Conservation (phyloP, 2,329 filamentous ascomycete genomes). For the Cercospora zeina region DNA sequence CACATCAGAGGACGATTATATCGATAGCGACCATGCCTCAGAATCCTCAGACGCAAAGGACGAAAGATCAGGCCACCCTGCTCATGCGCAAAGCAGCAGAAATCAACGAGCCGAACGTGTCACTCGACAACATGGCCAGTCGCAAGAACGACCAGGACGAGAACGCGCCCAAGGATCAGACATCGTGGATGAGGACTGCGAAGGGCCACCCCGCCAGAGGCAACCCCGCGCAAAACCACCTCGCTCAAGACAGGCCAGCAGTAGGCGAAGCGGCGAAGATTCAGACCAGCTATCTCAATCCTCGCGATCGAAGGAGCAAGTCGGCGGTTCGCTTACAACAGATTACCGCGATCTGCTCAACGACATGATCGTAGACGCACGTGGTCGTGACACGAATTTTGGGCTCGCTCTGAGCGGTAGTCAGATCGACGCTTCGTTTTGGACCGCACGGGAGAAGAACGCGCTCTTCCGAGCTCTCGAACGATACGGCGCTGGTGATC, state of each 20-base stretch:
- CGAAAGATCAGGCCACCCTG: conserved; percentile 20
- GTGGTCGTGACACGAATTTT: neutral
- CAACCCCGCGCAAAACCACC: conserved; percentile 15
- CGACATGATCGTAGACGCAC: conserved; percentile 55
- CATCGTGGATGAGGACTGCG: conserved; percentile 15
- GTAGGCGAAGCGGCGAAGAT: conserved; percentile 14
- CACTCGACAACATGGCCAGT: conserved; percentile 19
- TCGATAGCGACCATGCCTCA: conserved; percentile 18
- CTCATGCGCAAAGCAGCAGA: conserved; percentile 19
- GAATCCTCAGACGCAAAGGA: conserved; percentile 17
- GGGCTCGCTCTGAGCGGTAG: conserved; percentile 40
- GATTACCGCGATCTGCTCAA: conserved; percentile 56
- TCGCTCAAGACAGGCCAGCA: conserved; percentile 16
- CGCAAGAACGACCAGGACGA: conserved; percentile 17
- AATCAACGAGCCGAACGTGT: conserved; percentile 16
- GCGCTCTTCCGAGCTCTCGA: conserved; percentile 66
- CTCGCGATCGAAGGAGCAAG: conserved; percentile 17
- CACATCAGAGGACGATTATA: conserved; percentile 15
- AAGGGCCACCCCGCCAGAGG: conserved; percentile 11
- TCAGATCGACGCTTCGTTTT: conserved; percentile 69
- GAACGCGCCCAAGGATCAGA: conserved; percentile 22
- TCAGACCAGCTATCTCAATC: conserved; percentile 18
- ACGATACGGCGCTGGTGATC: conserved; percentile 63
- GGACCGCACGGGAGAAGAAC: conserved; percentile 71
- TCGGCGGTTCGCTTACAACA: conserved; percentile 11